These are phyloP conservation scores for Penicillium verrucosum DNA, from an alignment of 2,329 filamentous ascomycete species.

Conservation along the genomic window DNA sequence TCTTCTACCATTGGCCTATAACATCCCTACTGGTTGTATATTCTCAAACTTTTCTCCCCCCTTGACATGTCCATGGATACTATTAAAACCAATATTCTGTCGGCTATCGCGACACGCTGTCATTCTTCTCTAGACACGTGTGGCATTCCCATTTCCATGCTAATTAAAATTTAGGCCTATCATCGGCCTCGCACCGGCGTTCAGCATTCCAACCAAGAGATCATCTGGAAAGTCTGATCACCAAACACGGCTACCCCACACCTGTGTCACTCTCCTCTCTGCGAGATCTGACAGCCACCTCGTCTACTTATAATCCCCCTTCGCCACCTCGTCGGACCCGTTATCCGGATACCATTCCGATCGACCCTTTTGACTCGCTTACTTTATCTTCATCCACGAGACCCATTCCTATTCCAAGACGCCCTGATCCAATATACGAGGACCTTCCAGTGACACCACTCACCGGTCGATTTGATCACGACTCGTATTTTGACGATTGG, in stretches of 20 bases:
- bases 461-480: slow-evolving; percentile 38
- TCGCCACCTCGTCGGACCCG: slow-evolving; percentile 19
- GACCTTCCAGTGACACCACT: slow-evolving; percentile 39
- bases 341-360: slow-evolving; percentile 20
- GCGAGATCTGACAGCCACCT: slow-evolving; percentile 37
- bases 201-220: slow-evolving; percentile 29
- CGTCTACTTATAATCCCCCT: slow-evolving; percentile 37
- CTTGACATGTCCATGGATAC: background rate
- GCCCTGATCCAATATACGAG: slow-evolving; percentile 23
- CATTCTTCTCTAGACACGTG: slow-evolving; percentile 28
- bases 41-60: slow-evolving; percentile 10
- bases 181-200: slow-evolving; percentile 18
- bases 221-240: slow-evolving; percentile 38
- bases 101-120: slow-evolving; percentile 7
- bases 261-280: slow-evolving; percentile 39
- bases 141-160: slow-evolving; percentile 29
- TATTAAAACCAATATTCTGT: background rate
- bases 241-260: slow-evolving; percentile 39
- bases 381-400: slow-evolving; percentile 31
- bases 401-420: slow-evolving; percentile 37
- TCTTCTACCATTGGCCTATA: slow-evolving; percentile 8
- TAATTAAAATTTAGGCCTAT: slow-evolving; percentile 29
- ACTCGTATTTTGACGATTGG: slow-evolving; percentile 34
- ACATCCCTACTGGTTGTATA: background rate
- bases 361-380: slow-evolving; percentile 27